Percentiles rank a stretch among this genome's conserved stretches.
These are phyloP conservation scores for Botrytis tulipae DNA, from an alignment of 2,329 filamentous ascomycete species.

Conservation along the genomic window DNA sequence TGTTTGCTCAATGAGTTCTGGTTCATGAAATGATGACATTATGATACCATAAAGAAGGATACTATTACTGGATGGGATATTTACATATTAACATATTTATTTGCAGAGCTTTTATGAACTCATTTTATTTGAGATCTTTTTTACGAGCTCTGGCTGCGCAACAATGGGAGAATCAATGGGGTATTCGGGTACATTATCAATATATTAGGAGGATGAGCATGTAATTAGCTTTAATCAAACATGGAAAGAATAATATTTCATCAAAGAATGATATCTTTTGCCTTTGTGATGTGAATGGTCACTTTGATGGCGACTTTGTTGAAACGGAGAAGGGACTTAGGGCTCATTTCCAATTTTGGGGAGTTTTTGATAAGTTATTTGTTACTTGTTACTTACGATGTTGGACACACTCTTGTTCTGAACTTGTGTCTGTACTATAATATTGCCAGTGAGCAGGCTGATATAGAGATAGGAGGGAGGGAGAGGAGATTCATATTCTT, in stretches of 20 bases:
- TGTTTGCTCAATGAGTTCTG: not conserved
- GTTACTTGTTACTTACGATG: not conserved
- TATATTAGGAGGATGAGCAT: not conserved
- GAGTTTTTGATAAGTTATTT: not conserved
- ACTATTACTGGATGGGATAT: not conserved
- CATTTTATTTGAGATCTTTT: constrained; percentile 3
- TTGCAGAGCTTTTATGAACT: not conserved
- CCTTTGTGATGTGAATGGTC: not conserved
- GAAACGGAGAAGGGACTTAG: not conserved
- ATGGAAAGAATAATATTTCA: not conserved
- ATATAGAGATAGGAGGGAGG: not conserved
- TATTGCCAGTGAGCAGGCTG: not conserved
- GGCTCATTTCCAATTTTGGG: not conserved
- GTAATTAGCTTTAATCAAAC: constrained; percentile 8
- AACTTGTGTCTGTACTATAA: not conserved
- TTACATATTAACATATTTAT: not conserved
- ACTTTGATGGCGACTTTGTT: not conserved
- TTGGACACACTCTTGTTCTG: not conserved
- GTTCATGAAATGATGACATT: not conserved
- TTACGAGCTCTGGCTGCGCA: constrained; percentile 1
- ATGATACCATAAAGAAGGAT: not conserved
- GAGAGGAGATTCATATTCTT: not conserved
- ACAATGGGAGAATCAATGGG: not conserved
- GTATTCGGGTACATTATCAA: not conserved
- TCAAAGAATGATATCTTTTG: not conserved